Base-by-base conservation (phyloP, 1,139 yeast species). In the Wickerhamiella pararugosa region DNA sequence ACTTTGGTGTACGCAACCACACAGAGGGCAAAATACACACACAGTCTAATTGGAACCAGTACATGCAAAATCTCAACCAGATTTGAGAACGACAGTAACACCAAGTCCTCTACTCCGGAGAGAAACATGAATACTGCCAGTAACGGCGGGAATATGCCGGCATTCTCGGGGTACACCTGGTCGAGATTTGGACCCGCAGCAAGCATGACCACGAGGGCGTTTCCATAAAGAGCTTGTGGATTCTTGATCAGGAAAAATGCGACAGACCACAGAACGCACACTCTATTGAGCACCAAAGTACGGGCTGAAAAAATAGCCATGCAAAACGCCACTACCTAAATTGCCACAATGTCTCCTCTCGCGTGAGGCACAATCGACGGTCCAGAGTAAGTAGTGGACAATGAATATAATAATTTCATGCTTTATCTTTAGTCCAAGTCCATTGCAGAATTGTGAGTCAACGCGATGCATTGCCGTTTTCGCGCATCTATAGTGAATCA, bases 1-100 rank as follows among this genome's bases (percentile, higher is more conserved):
- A 47, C 45, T 36, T 47, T 43, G 34, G 67, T 47, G 56, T 69
- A 71, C 33, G 68, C 50, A 51, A 63, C 68, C 64, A 58, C 44
- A 56, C 63, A 37, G 65, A 75, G 36, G 59, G 56, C 55, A 54
- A 86, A 82, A 54, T 68, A 76, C 5, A 69, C 50, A 7, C 70
- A 50, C 43, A 84, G 62, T 53, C 96, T 71, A 7, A 73, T 52
- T 6, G 94, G 93, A 3, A 82, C 78, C 10, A 78, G 58, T 5
- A 77, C 66, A 53, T 79, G 82, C 53, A 83, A 79, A 57, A 72
- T 76, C 10, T 67, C 67, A 39, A 62, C 52, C 21, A 52, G 52
- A 40, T 54, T 45, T 3, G 50, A 48, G 10, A 47, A 51, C 25
- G 47, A 46, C 26, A 58, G 47, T 5, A 53, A 47, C 29, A 59